These are phyloP conservation scores for Amylostereum areolatum DNA, from an alignment of 1,284 basidiomycete species.

Conservation along the genomic window DNA sequence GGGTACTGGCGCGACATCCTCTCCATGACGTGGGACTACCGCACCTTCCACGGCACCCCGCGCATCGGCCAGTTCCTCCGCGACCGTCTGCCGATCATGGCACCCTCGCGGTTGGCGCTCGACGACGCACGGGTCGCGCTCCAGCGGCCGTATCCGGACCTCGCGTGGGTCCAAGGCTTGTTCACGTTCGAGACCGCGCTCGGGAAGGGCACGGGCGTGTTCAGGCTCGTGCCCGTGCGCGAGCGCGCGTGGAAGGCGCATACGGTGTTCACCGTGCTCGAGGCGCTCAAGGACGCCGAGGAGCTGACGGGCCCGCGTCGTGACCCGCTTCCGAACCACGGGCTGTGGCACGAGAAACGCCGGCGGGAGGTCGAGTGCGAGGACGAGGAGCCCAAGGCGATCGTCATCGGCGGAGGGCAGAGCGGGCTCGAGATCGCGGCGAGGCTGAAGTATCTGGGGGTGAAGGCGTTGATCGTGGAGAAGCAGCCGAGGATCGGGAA, in stretches of 20 bases:
- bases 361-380: constrained; percentile 34
- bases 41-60: constrained; percentile 24
- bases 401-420: constrained; percentile 37
- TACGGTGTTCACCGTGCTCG: constrained; percentile 54
- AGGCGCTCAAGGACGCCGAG: constrained; percentile 46
- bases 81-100: constrained; percentile 15
- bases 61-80: constrained; percentile 15
- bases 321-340: constrained; percentile 32
- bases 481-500: constrained; percentile 47
- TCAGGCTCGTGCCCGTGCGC: constrained; percentile 41
- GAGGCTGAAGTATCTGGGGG: constrained; percentile 46
- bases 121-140: constrained; percentile 7
- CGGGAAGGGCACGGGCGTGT: constrained; percentile 25
- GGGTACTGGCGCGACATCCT: constrained; percentile 26
- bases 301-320: constrained; percentile 35
- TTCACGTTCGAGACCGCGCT: constrained; percentile 25
- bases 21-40: constrained; percentile 26
- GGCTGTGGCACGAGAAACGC: constrained; percentile 33
- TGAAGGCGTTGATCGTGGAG: constrained; percentile 51
- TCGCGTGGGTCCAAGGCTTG: constrained; percentile 27
- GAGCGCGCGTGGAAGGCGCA: constrained; percentile 52
- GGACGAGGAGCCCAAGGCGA: constrained; percentile 26
- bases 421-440: constrained; percentile 58
- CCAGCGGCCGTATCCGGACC: constrained; percentile 22
- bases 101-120: constrained; percentile 3